Evolutionary conservation across 1,284 basidiomycete genomes (phyloP), one percentile per base, ranked within the genome.

Genomic region (Tilletia walkeri): DNA sequence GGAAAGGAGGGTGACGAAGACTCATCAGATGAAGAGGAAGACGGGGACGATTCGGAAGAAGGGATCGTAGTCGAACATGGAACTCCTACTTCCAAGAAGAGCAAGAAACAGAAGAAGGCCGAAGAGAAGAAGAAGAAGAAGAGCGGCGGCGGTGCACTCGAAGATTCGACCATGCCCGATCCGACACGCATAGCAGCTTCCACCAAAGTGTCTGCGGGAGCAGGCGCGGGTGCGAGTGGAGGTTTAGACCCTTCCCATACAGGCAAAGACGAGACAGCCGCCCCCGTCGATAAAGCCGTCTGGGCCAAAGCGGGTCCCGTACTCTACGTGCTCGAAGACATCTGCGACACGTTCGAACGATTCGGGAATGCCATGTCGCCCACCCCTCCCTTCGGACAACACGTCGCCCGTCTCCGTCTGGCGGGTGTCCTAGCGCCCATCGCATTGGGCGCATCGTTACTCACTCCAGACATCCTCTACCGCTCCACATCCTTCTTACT

Each of bases 301-400:
- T 83, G 81, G 75, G 70, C 72, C 20, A 84, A 82, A 72, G 80
- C 84, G 59, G 76, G 84, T 1, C 85, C 85, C 0, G 75, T 84
- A 41, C 85, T 86, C 84, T 78, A 78, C 41, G 86, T 85, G 69
- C 80, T 90, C 72, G 95, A 91, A 84, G 75, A 73, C 54, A 50
- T 76, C 39, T 73, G 70, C 48, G 76, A 78, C 54, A 81, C 78
- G 5, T 85, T 84, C 82, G 85, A 86, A 69, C 72, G 84, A 4
- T 81, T 85, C 49, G 82, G 78, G 30, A 86, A 86, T 65, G 85
- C 85, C 0, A 76, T 86, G 1, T 82, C 83, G 0, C 85, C 85
- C 5, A 84, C 82, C 1, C 80, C 83, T 30, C 85, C 85, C 2
- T 86, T 86, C 71, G 67, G 72, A 0, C 78, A 80, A 20, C 80